Base-by-base conservation (phyloP, 805 yeast species). In the Candida krabiensis region DNA sequence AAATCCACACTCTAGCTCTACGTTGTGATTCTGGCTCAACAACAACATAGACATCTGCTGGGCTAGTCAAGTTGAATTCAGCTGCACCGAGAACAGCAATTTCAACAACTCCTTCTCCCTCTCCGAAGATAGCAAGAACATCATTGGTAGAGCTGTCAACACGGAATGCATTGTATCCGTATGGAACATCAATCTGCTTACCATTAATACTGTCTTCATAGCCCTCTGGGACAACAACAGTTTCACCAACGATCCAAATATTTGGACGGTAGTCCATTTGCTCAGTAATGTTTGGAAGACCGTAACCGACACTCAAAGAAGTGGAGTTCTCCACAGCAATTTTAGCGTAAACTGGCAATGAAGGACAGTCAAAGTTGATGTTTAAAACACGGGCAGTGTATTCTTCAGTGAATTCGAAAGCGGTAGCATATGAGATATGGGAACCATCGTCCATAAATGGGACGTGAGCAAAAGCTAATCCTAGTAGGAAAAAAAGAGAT, bases 401-500 rank as follows among this genome's bases (percentile, higher is more conserved):
- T 21, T 31, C 35, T 9, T 31, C 35, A 15, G 8, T 8, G 27
- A 13, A 31, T 26, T 31, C 35, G 28, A 31, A 31, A 12, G 35
- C 35, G 6, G 13, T 31, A 19, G 26, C 13, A 25, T 19, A 31
- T n/a, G 35, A n/a, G 28, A 21, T 31, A 26, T 31, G 27, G 11
- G 15, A 9, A 13, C 35, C 35, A 31, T 31, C 35, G 17, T 31
- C 35, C 35, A 31, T 31, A 26, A 31, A 31, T 21, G 35, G 35
- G 35, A 31, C 14, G 35, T 31, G 35, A 8, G 35, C 35, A 9
- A 16, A 8, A 15, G 35, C 35, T 16, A 31, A 13, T 9, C 13
- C 27, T 9, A 31, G 28, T 12, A 31, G 35, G 35, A 25, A 19
- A 26, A 16, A 31, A 26, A 31, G 19, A 14, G 14, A 19, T 9